phyloP scores from a whole-genome alignment of 148 eudicot genomes.

The Chenopodium berlandieri region DNA sequence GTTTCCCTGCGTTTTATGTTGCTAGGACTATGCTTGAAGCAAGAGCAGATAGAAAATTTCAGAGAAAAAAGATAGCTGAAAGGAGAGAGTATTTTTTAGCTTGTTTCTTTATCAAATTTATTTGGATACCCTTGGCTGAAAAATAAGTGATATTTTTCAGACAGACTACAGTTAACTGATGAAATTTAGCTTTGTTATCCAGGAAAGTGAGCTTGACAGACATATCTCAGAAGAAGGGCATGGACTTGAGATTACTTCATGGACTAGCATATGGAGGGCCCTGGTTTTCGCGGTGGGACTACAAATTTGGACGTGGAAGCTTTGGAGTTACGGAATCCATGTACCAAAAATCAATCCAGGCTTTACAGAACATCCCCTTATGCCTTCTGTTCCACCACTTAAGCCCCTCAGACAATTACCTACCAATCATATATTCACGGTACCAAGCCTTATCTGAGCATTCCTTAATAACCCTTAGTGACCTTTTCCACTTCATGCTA shows the following conservation, averaged over 20 bases:
- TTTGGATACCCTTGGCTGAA: not conserved
- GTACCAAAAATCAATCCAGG: conserved; percentile 76
- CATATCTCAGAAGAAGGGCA: conserved; percentile 62
- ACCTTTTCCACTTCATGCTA: conserved; percentile 71
- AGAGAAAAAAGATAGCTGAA: not conserved
- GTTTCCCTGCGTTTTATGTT: not conserved
- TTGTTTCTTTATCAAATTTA: no score
- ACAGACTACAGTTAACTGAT: not conserved
- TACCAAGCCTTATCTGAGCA: conserved; percentile 79
- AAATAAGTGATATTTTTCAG: not conserved
- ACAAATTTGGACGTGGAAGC: conserved; percentile 77
- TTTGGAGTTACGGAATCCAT: conserved; percentile 68
- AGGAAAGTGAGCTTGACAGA: conserved; percentile 90
- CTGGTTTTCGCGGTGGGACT: conserved; percentile 92
- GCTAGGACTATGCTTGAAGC: not conserved
- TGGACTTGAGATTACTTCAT: conserved; percentile 86
- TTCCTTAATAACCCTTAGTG: conserved; percentile 63
- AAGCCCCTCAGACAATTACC: conserved; percentile 36
- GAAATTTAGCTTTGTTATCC: conserved; percentile 7
- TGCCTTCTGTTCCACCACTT: conserved; percentile 58
- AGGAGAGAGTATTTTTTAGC: not conserved
- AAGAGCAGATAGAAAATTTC: not conserved
- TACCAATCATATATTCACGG: conserved; percentile 49
- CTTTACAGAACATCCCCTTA: conserved; percentile 66
- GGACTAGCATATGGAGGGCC: conserved; percentile 75